Conservation (phyloP, 495 filamentous ascomycete species). For the Arthonia radiata region DNA sequence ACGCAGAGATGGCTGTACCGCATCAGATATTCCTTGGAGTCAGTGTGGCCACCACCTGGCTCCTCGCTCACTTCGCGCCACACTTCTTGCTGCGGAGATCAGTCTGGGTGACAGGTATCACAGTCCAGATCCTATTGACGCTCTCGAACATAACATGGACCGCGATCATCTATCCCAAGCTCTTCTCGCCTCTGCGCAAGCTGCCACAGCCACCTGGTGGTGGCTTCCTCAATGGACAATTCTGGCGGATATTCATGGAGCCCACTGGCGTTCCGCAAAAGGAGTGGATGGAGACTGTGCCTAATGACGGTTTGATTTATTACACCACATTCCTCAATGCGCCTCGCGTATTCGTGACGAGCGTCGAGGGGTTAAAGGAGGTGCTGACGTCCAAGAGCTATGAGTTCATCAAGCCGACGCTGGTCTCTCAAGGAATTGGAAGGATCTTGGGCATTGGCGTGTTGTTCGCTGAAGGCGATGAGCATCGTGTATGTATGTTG, state of each 20-base stretch:
- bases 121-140: conserved; percentile 3
- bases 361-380: conserved; percentile 23
- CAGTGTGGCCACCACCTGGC: too few species aligned
- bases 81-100: neutral
- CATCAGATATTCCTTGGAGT: too few species aligned
- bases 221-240: conserved; percentile 28
- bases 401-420: conserved; percentile 48
- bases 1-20: too few species aligned
- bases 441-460: conserved; percentile 51
- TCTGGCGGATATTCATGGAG: conserved; percentile 23
- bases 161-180: conserved; percentile 31
- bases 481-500: too few species aligned
- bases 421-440: conserved; percentile 29
- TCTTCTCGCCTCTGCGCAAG: conserved; percentile 44
- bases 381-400: conserved; percentile 45
- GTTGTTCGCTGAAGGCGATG: conserved; percentile 63
- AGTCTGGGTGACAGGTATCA: conserved; percentile 1
- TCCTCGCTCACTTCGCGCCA: too few species aligned
- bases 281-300: conserved; percentile 48
- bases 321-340: too few species aligned
- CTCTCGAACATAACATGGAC: conserved; percentile 5
- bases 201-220: conserved; percentile 31
- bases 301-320: conserved; percentile 71
- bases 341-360: conserved; percentile 23
- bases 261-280: conserved; percentile 34